These are phyloP conservation scores for Rhinocladiella mackenziei DNA, from an alignment of 2,329 filamentous ascomycete species.

Conservation along the genomic window DNA sequence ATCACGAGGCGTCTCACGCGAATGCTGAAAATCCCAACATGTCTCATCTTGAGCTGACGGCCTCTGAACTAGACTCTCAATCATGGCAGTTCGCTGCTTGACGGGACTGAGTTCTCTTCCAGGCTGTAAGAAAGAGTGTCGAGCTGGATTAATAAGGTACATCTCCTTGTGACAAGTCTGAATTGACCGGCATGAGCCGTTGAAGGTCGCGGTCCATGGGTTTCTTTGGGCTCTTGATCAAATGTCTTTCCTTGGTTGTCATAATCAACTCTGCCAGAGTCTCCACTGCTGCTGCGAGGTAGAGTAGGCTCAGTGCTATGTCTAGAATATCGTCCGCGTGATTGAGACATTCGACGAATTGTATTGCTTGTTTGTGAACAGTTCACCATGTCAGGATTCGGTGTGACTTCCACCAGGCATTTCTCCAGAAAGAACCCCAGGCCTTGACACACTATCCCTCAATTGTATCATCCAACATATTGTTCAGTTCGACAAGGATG, in stretches of 20 bases:
- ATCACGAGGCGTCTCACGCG: neutral
- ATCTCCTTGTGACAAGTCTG: too few relatives aligned
- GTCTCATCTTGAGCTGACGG: conserved; percentile 8
- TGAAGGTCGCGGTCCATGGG: too few relatives aligned
- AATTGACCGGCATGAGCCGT: too few relatives aligned
- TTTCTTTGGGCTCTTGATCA: too few relatives aligned
- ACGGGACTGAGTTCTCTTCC: conserved; percentile 21
- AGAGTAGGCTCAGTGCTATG: conserved; percentile 11
- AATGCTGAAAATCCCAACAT: conserved; percentile 7
- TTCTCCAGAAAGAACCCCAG: conserved; percentile 10
- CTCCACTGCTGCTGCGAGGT: conserved; percentile 21
- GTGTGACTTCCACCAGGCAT: conserved; percentile 4
- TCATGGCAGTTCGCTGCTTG: conserved; percentile 24
- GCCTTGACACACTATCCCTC: conserved; percentile 11
- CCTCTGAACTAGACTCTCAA: conserved; percentile 20
- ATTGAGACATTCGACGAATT: conserved; percentile 8
- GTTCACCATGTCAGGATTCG: conserved; percentile 4
- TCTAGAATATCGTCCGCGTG: conserved; percentile 3
- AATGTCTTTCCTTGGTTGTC: too few relatives aligned
- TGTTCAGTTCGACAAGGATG: conserved; percentile 27
- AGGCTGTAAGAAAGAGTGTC: neutral
- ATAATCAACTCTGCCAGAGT: conserved; percentile 15
- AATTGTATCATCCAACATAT: conserved; percentile 30
- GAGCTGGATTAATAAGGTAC: neutral
- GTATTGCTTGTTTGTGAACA: conserved; percentile 7